Base-by-base conservation (phyloP, 306 rosid species). In the Lupinus albus region DNA sequence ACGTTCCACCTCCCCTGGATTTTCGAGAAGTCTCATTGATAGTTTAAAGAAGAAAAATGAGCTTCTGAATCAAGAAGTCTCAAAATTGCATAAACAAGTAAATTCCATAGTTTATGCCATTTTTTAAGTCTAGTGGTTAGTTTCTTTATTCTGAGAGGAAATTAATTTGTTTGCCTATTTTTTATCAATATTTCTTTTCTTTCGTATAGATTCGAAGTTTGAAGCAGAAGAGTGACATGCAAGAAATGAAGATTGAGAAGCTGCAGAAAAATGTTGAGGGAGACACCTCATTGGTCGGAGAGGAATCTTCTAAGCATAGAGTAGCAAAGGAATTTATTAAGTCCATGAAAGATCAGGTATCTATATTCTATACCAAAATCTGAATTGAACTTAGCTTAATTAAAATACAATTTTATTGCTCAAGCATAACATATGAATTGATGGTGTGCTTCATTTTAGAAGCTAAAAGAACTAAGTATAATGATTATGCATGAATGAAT, bases 1-100 rank as follows among this genome's bases (percentile, higher is more conserved):
- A 7, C 87, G 88, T 9, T 81, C 86, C 57, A 21, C 65, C 15
- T 77, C 86, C 75, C 95, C 95, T 13, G 83, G 84, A 77, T 88
- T 88, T 73, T 94, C 97, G 14, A 88, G 77, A 83, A 85, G 92
- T 67, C 80, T 94, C 48, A 84, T 94, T 30, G 99, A 94, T 20
- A 85, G 79, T 77, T 84, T 94, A 36, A 90, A 65, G 85, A 88
- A 74, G 77, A 83, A 86, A 57, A 94, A 80, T 55, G 97, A 84
- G 59, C 61, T 72, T 49, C 17, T 94, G 78, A 85, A 60, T 56
- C 86, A 88, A 72, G 96, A 94, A 78, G 76, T 86, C 38, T 70
- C 87, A 7, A 94, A 85, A 81, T 68, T 86, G 78, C 85, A 90
- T 56, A 82, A 41, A 58, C 86, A 94, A 28, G 98, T 88, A 84